Conservation (phyloP, 352 stramenopile species). For the Globisporangium acanthophoron region DNA sequence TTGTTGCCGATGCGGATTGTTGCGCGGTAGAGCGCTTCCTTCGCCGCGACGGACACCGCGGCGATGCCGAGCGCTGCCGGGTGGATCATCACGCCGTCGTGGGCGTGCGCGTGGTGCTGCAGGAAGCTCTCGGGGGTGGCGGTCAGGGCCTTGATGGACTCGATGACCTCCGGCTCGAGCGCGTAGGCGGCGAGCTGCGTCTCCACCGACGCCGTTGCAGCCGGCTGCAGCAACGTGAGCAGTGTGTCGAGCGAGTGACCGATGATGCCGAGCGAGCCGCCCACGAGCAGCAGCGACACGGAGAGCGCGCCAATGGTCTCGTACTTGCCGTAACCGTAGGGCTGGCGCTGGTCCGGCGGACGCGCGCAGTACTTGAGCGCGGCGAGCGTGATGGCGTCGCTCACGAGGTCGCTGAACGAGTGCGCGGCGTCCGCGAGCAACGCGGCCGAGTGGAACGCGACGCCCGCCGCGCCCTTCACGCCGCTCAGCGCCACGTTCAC, state of each 20-base stretch:
- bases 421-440: conserved; percentile 94
- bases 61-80: conserved; percentile 80
- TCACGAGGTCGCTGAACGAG: conserved; percentile 92
- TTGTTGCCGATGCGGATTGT: conserved; percentile 87
- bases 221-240: conserved; percentile 36
- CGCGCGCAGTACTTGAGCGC: conserved; percentile 86
- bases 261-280: conserved; percentile 60
- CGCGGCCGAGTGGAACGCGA: conserved; percentile 78
- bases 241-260: conserved; percentile 63
- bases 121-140: neutral
- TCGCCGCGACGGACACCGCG: conserved; percentile 79
- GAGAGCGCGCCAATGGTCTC: conserved; percentile 64
- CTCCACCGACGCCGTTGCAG: neutral
- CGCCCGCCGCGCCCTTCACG: conserved; percentile 62
- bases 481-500: conserved; percentile 61
- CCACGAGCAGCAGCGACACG: conserved; percentile 57
- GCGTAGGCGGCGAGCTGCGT: conserved; percentile 4
- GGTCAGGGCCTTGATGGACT: conserved; percentile 27
- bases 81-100: conserved; percentile 29
- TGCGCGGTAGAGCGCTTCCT: conserved; percentile 90
- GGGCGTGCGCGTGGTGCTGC: no score
- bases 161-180: conserved; percentile 11
- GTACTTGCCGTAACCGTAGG: conserved; percentile 78
- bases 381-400: conserved; percentile 93
- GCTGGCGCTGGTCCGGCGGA: conserved; percentile 88